phyloP scores from a whole-genome alignment of 2,329 filamentous ascomycete species.

The Sporothrix schenckii region DNA sequence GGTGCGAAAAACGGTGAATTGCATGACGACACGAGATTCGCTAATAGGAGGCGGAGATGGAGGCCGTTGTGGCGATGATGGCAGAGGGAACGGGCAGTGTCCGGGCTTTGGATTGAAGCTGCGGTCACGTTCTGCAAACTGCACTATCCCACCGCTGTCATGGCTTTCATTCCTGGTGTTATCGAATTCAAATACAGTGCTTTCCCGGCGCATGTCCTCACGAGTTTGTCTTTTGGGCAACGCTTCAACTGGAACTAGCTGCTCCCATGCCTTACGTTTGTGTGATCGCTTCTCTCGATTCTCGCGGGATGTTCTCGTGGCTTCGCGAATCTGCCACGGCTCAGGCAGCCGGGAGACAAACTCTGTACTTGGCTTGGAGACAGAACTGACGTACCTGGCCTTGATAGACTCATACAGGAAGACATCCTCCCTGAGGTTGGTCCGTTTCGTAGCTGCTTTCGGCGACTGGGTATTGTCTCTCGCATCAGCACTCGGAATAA shows the following conservation, averaged over 20 bases:
- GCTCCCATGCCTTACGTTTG: constrained; percentile 17
- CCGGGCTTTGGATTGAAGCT: neutral
- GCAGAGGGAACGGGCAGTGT: neutral
- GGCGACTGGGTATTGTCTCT: neutral
- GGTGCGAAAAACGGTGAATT: constrained; percentile 35
- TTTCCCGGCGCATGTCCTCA: neutral
- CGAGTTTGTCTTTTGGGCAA: constrained; percentile 1
- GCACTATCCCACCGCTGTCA: neutral
- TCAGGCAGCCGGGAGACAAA: constrained; percentile 14
- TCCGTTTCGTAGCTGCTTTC: neutral
- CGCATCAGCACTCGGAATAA: neutral
- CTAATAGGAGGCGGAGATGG: constrained; percentile 6
- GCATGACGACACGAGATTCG: constrained; percentile 26
- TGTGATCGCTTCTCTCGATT: neutral
- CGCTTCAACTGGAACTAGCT: neutral
- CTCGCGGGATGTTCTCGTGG: neutral
- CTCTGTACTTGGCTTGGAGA: neutral
- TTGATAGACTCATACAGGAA: constrained; percentile 25
- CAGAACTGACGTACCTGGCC: neutral
- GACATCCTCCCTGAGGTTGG: constrained; percentile 13
- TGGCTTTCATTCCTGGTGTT: neutral
- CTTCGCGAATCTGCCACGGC: constrained; percentile 20
- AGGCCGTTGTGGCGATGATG: neutral
- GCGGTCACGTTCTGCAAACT: neutral
- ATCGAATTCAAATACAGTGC: neutral